phyloP scores from a whole-genome alignment of 2,329 filamentous ascomycete genomes.

The Sporothrix protearum region DNA sequence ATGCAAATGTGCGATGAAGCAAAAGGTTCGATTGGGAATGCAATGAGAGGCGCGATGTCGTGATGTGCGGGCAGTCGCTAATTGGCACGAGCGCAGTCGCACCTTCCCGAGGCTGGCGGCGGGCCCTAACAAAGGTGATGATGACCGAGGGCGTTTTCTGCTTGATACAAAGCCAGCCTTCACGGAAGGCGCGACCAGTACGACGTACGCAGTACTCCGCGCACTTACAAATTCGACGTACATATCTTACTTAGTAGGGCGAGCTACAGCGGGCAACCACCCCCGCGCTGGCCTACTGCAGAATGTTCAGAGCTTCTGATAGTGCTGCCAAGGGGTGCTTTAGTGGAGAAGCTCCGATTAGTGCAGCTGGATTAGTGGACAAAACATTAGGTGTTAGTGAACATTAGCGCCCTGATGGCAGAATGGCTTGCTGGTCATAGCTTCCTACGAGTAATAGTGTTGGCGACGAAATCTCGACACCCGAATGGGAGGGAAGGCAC shows the following conservation, averaged over 20 bases:
- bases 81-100: conserved; percentile 10
- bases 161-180: conserved; percentile 12
- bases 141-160: not conserved
- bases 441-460: not conserved
- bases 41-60: not conserved
- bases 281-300: not conserved
- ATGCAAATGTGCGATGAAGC: not conserved
- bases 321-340: not conserved
- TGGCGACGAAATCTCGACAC: too few species aligned
- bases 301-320: not conserved
- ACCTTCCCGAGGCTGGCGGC: conserved; percentile 4
- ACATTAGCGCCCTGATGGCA: not conserved
- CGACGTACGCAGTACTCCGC: too few species aligned
- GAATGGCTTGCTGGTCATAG: conserved; percentile 5
- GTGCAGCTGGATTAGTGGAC: not conserved
- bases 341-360: not conserved
- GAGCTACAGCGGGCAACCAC: conserved; percentile 9
- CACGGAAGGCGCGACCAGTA: not conserved
- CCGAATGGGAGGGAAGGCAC: not conserved
- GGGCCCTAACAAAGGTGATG: not conserved
- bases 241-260: too few species aligned
- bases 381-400: not conserved
- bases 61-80: conserved; percentile 11
- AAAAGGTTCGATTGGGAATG: not conserved
- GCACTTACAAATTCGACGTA: too few species aligned